Evolutionary conservation across 1,284 basidiomycete genomes (phyloP).

Genomic region (Cutaneotrichosporon cutaneum): DNA sequence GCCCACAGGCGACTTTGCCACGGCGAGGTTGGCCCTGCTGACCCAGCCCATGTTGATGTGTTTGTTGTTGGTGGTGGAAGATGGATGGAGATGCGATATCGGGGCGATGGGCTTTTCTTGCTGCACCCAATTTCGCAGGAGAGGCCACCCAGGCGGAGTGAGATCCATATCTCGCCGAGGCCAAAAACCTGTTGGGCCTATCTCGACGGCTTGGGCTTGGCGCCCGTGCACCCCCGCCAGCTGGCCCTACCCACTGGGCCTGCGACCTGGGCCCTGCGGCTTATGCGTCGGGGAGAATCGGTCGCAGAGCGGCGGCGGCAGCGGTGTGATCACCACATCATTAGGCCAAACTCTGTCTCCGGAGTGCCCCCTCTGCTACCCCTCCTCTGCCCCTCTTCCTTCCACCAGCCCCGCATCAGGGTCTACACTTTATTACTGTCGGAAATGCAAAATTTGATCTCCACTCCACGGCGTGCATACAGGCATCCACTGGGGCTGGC

Average conservation of each 20-base stretch:
- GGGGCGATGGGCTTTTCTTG: not conserved
- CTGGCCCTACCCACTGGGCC: no score
- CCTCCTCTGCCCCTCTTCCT: not conserved
- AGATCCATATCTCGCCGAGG: not conserved
- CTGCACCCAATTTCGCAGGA: not conserved
- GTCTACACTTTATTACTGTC: not conserved
- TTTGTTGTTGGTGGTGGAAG: not conserved
- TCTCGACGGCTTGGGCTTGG: not conserved
- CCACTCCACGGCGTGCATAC: not conserved
- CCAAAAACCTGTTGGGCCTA: slow-evolving; percentile 1
- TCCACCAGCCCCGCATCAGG: not conserved
- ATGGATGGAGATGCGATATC: not conserved
- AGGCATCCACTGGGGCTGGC: not conserved
- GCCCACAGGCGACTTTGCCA: slow-evolving; percentile 71
- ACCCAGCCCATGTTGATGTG: slow-evolving; percentile 13
- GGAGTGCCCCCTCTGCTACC: not conserved
- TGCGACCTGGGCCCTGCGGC: not conserved
- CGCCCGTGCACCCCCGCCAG: no score
- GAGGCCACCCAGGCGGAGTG: not conserved
- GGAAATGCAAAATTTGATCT: not conserved
- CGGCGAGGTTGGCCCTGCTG: slow-evolving; percentile 45
- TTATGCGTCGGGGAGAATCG: not conserved
- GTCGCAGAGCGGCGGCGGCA: not conserved
- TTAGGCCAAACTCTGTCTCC: not conserved
- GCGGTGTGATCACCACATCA: not conserved